These are phyloP conservation scores for Aureobasidium sp. DNA, from an alignment of 2,329 filamentous ascomycete species.

Conservation along the genomic window DNA sequence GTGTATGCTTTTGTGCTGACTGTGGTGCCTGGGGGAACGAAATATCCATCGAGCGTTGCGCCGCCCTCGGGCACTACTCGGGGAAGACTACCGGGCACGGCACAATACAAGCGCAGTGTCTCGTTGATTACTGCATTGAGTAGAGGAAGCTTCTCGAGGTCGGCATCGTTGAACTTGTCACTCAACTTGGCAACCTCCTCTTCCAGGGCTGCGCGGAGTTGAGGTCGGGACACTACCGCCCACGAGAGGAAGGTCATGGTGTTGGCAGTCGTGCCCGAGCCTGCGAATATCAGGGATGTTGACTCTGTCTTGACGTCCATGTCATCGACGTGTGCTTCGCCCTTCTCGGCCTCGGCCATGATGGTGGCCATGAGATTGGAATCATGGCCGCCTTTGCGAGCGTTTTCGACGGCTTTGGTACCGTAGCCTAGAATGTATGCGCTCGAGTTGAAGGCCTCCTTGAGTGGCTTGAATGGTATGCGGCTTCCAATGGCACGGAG, in stretches of 20 bases:
- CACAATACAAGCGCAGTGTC: slow-evolving; percentile 30
- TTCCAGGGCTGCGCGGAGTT: slow-evolving; percentile 13
- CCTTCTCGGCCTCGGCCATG: slow-evolving; percentile 18
- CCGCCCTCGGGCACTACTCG: slow-evolving; percentile 29
- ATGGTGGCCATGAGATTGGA: slow-evolving; percentile 18
- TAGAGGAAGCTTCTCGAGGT: slow-evolving; percentile 24
- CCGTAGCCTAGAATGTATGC: slow-evolving; percentile 18
- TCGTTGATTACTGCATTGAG: slow-evolving; percentile 32
- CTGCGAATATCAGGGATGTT: slow-evolving; percentile 21
- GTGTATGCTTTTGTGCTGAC: slow-evolving; percentile 33
- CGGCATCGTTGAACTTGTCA: slow-evolving; percentile 17
- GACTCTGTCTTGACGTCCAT: slow-evolving; percentile 20
- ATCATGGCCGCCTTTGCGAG: slow-evolving; percentile 11
- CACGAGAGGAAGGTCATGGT: slow-evolving; percentile 17
- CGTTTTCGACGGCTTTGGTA: slow-evolving; percentile 16
- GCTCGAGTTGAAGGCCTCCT: slow-evolving; percentile 17
- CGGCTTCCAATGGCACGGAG: slow-evolving; percentile 16
- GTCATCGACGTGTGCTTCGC: slow-evolving; percentile 14
- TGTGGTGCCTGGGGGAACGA: slow-evolving; percentile 27
- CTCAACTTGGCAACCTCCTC: slow-evolving; percentile 15
- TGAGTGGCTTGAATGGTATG: slow-evolving; percentile 14
- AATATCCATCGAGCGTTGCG: slow-evolving; percentile 26
- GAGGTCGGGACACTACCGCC: slow-evolving; percentile 13
- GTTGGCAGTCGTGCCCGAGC: slow-evolving; percentile 20
- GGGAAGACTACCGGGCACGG: slow-evolving; percentile 28